Percentiles rank a stretch among this genome's conserved stretches.
These are phyloP conservation scores for Pestalotiopsis sp. DNA, from an alignment of 2,329 filamentous ascomycete species.

Conservation along the genomic window DNA sequence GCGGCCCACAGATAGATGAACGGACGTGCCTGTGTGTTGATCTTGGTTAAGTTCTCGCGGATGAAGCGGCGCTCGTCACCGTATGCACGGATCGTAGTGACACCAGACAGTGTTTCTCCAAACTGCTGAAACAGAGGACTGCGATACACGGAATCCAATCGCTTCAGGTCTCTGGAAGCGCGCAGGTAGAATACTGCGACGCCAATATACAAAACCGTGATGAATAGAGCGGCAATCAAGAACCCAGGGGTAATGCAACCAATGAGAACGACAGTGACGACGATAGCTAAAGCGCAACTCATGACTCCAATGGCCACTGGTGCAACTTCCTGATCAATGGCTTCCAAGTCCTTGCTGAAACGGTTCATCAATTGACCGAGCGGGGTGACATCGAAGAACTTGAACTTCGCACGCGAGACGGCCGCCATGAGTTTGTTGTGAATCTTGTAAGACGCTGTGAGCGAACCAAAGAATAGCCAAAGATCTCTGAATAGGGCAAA, in stretches of 20 bases:
- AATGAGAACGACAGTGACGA: constrained; percentile 88
- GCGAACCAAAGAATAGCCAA: constrained; percentile 89
- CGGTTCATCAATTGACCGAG: constrained; percentile 97
- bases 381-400: constrained; percentile 96
- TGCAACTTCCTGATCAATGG: constrained; percentile 93
- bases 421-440: constrained; percentile 77
- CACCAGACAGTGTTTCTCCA: constrained; percentile 89
- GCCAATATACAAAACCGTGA: constrained; percentile 78
- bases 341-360: constrained; percentile 96
- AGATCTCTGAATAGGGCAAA: constrained; percentile 82
- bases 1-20: constrained; percentile 97
- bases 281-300: constrained; percentile 64
- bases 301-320: constrained; percentile 81
- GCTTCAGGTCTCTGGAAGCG: constrained; percentile 92
- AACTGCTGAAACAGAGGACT: constrained; percentile 98
- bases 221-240: constrained; percentile 83
- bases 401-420: constrained; percentile 88
- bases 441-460: constrained; percentile 83
- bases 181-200: constrained; percentile 88
- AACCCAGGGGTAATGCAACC: constrained; percentile 88
- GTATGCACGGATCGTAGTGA: constrained; percentile 96
- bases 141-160: constrained; percentile 89
- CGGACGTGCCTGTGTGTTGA: constrained; percentile 89
- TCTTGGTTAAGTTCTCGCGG: constrained; percentile 81
- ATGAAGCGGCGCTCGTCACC: constrained; percentile 93